phyloP scores from a whole-genome alignment of 805 yeast species.

The Myxozyma kluyveri region DNA sequence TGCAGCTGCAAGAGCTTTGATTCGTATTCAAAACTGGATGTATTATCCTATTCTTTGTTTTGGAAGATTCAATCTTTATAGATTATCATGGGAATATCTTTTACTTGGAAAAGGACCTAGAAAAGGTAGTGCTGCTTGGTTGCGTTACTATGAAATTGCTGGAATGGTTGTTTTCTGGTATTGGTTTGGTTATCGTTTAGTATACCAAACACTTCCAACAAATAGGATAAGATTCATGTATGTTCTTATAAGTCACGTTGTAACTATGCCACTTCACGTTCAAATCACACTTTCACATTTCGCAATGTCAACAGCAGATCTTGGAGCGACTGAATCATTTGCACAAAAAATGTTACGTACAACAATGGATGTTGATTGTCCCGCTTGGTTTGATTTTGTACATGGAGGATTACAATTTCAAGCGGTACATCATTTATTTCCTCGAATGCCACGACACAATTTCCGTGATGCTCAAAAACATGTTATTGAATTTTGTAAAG shows the following conservation, averaged over 20 bases:
- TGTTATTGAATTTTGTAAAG: conserved; percentile 71
- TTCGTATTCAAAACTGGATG: conserved; percentile 65
- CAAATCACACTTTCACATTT: conserved; percentile 87
- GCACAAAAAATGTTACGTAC: conserved; percentile 79
- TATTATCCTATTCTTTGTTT: conserved; percentile 78
- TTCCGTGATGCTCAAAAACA: conserved; percentile 69
- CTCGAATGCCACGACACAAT: conserved; percentile 85
- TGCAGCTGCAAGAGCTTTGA: conserved; percentile 52
- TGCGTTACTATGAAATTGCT: conserved; percentile 69
- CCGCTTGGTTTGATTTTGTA: conserved; percentile 83
- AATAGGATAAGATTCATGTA: conserved; percentile 55
- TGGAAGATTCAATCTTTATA: conserved; percentile 81
- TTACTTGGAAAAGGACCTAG: conserved; percentile 75
- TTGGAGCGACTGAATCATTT: conserved; percentile 77
- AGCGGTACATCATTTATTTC: conserved; percentile 85
- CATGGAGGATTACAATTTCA: conserved; percentile 94
- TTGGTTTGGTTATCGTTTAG: conserved; percentile 75
- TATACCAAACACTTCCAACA: conserved; percentile 52
- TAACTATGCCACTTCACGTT: conserved; percentile 90
- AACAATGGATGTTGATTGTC: conserved; percentile 94
- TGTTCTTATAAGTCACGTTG: conserved; percentile 69
- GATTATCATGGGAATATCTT: conserved; percentile 76
- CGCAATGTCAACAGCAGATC: conserved; percentile 88
- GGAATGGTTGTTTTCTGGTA: conserved; percentile 70
- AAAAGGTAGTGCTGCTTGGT: conserved; percentile 81